These are phyloP conservation scores for Coprinopsis cinerea DNA, from an alignment of 768 basidiomycete genomes.

Conservation along the genomic window DNA sequence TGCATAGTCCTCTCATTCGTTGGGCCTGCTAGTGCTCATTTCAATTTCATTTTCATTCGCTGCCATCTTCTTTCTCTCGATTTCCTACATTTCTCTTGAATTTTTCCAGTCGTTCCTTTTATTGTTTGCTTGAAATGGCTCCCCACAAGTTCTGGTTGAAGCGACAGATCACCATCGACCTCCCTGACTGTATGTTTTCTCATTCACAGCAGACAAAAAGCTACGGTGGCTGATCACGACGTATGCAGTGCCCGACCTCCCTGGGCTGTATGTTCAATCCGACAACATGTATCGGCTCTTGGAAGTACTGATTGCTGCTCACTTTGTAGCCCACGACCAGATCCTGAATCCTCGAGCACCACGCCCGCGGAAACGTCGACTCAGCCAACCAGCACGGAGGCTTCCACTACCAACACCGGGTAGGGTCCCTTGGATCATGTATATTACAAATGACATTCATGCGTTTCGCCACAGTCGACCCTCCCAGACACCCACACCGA, in stretches of 20 bases:
- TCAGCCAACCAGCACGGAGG: neutral
- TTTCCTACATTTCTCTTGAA: neutral
- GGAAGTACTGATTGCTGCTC: too few species aligned
- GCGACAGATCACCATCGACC: neutral
- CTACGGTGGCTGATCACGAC: too few species aligned
- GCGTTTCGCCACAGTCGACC: too few species aligned
- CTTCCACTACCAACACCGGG: neutral
- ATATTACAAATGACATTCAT: too few species aligned
- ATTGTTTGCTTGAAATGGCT: constrained; percentile 2
- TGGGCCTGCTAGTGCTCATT: neutral
- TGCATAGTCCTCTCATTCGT: neutral
- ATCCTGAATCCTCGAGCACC: too few species aligned
- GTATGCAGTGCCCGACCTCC: too few species aligned
- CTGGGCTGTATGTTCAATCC: neutral
- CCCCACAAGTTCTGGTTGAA: constrained; percentile 2
- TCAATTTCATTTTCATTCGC: constrained; percentile 10
- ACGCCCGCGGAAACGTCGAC: constrained; percentile 5
- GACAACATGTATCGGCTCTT: too few species aligned
- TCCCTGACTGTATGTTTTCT: neutral
- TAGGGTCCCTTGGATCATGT: too few species aligned
- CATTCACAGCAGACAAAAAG: too few species aligned
- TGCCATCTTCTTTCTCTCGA: constrained; percentile 1
- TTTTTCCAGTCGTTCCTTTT: neutral
- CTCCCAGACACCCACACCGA: too few species aligned
- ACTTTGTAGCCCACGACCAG: too few species aligned